Conservation (phyloP, 208 protist genomes). For the Leishmania braziliensis region DNA sequence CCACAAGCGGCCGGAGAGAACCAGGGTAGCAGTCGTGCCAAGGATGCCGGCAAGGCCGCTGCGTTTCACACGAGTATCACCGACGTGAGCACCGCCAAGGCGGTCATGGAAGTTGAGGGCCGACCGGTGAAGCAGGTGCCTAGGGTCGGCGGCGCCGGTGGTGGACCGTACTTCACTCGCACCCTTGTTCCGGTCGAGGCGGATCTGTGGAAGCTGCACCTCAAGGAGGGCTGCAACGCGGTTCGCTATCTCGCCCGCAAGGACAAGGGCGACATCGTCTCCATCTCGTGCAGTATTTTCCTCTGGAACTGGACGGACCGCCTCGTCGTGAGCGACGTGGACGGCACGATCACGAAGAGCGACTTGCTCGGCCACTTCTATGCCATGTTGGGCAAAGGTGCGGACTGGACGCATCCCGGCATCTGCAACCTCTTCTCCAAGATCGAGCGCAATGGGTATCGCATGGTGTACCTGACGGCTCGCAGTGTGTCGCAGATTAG, state of each 20-base stretch:
- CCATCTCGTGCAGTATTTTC: conserved; percentile 91
- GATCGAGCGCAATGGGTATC: conserved; percentile 95
- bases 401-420: conserved; percentile 96
- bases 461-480: conserved; percentile 93
- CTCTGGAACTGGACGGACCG: conserved; percentile 92
- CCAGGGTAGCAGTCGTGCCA: not conserved
- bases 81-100: not conserved
- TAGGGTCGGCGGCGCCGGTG: not conserved
- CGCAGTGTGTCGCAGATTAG: conserved; percentile 89
- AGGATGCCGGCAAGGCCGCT: conserved; percentile 25
- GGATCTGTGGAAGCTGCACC: conserved; percentile 90
- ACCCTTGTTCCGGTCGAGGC: conserved; percentile 83
- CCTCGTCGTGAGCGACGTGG: conserved; percentile 98
- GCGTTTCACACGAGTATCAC: conserved; percentile 1
- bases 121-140: not conserved
- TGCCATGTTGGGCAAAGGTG: conserved; percentile 82
- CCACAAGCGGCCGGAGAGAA: not conserved
- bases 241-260: conserved; percentile 92
- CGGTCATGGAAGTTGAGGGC: conserved; percentile 14
- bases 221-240: conserved; percentile 89
- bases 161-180: conserved; percentile 55
- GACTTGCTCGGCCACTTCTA: conserved; percentile 96
- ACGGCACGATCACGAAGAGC: conserved; percentile 98
- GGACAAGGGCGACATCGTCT: conserved; percentile 50
- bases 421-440: conserved; percentile 93